Evolutionary conservation across 441 rosid species (phyloP).

Genomic region (Erodium trifolium): DNA sequence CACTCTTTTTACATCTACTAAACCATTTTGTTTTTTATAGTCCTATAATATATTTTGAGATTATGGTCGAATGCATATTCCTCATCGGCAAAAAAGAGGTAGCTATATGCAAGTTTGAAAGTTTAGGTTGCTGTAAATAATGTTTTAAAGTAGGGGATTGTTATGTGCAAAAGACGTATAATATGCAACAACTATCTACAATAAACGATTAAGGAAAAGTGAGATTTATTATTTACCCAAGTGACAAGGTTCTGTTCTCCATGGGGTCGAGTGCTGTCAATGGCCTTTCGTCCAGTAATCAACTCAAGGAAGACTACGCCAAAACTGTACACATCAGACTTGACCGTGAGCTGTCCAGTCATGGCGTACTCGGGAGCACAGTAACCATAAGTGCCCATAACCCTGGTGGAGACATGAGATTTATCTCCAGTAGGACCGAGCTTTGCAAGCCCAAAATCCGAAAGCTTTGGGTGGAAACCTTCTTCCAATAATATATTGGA

Average conservation of each 20-base stretch:
- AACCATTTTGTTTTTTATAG: too few species aligned
- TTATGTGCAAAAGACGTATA: too few species aligned
- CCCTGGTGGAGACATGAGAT: slow-evolving; percentile 94
- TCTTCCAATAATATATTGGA: slow-evolving; percentile 85
- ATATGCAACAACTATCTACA: too few species aligned
- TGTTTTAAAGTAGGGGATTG: too few species aligned
- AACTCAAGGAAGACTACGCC: slow-evolving; percentile 89
- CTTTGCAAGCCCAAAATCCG: slow-evolving; percentile 97
- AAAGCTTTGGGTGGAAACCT: slow-evolving; percentile 86
- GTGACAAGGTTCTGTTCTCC: slow-evolving; percentile 91
- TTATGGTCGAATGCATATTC: too few species aligned
- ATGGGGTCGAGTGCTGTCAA: slow-evolving; percentile 69
- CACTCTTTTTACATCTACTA: too few species aligned
- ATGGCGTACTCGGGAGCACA: slow-evolving; percentile 38
- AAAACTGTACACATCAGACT: slow-evolving; percentile 91
- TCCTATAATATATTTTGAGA: too few species aligned
- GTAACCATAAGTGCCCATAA: slow-evolving; percentile 96
- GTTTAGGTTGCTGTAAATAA: too few species aligned
- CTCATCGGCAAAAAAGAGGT: too few species aligned
- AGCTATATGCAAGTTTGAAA: too few species aligned
- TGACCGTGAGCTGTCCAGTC: slow-evolving; percentile 82
- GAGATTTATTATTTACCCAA: slow-evolving; percentile 45
- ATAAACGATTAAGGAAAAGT: neutral
- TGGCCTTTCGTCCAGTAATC: slow-evolving; percentile 90
- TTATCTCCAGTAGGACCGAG: slow-evolving; percentile 95